A percentile compares a stretch with the other conserved stretches of the same genome.
Conservation (phyloP, 169 alveolate genomes). For the Plasmodium cynomolgi region DNA sequence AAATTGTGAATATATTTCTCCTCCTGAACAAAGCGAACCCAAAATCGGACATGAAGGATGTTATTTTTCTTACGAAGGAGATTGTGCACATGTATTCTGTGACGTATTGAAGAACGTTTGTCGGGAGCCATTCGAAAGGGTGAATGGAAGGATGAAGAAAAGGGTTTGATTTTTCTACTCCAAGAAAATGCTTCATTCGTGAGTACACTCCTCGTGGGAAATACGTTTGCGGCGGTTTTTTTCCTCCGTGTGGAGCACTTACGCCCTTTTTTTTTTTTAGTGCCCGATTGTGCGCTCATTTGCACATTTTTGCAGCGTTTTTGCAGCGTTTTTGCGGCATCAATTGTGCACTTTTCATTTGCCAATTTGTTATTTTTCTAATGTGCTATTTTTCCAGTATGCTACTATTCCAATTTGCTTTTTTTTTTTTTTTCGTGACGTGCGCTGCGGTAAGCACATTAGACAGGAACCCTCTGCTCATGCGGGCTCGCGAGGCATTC, state of each 20-base stretch:
- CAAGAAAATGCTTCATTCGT: neutral
- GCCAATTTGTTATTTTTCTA: neutral
- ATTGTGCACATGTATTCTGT: conserved; percentile 31
- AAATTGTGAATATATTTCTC: conserved; percentile 51
- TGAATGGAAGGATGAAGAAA: neutral
- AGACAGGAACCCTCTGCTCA: neutral
- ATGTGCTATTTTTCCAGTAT: neutral
- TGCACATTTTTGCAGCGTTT: neutral
- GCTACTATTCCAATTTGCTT: neutral
- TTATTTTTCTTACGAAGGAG: conserved; percentile 36
- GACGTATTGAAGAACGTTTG: neutral
- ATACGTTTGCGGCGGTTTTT: neutral
- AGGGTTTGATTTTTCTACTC: neutral
- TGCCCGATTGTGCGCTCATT: neutral
- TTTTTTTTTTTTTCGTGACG: neutral
- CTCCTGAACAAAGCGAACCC: conserved; percentile 12
- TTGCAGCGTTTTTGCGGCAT: neutral
- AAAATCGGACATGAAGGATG: conserved; percentile 14
- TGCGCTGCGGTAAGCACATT: neutral
- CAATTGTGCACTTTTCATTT: neutral
- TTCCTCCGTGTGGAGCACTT: neutral
- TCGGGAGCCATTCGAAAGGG: neutral
- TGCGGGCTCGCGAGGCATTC: neutral
- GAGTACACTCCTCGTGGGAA: neutral
- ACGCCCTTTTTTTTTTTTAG: neutral